phyloP scores from a whole-genome alignment of 2,329 filamentous ascomycete species.

The Myriosclerotinia scirpicola region DNA sequence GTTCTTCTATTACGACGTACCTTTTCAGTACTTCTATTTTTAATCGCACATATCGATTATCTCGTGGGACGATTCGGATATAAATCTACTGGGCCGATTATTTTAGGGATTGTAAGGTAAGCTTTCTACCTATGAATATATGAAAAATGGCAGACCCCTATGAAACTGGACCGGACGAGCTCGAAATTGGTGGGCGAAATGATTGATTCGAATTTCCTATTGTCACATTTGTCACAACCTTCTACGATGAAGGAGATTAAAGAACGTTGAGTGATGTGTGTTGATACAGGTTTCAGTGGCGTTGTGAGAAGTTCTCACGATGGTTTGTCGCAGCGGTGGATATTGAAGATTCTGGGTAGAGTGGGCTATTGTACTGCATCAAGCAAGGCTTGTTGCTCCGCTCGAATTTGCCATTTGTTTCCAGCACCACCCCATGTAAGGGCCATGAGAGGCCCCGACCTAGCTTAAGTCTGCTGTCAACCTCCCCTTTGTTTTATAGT shows the following conservation, averaged over 20 bases:
- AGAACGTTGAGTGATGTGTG: neutral
- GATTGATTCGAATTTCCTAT: neutral
- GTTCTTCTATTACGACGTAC: conserved; percentile 29
- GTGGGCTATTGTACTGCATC: neutral
- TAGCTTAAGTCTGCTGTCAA: conserved; percentile 8
- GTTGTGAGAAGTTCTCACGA: conserved; percentile 15
- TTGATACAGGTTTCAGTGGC: conserved; percentile 5
- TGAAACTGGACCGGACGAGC: conserved; percentile 8
- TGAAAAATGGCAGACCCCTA: conserved; percentile 32
- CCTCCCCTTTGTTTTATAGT: neutral
- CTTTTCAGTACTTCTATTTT: conserved; percentile 31
- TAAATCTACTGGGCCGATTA: conserved; percentile 32
- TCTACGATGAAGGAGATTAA: neutral
- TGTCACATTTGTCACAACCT: neutral
- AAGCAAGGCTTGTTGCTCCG: conserved; percentile 23
- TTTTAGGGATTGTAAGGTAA: conserved; percentile 35
- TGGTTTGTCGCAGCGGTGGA: neutral
- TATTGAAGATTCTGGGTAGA: neutral
- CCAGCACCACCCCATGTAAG: neutral
- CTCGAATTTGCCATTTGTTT: conserved; percentile 11
- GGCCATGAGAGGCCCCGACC: neutral
- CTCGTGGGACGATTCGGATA: conserved; percentile 35
- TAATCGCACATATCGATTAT: conserved; percentile 32
- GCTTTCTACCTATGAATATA: conserved; percentile 24
- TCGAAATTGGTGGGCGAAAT: neutral